Evolutionary conservation across 805 yeast genomes (phyloP).

Genomic region (Metschnikowia colocasiae): DNA sequence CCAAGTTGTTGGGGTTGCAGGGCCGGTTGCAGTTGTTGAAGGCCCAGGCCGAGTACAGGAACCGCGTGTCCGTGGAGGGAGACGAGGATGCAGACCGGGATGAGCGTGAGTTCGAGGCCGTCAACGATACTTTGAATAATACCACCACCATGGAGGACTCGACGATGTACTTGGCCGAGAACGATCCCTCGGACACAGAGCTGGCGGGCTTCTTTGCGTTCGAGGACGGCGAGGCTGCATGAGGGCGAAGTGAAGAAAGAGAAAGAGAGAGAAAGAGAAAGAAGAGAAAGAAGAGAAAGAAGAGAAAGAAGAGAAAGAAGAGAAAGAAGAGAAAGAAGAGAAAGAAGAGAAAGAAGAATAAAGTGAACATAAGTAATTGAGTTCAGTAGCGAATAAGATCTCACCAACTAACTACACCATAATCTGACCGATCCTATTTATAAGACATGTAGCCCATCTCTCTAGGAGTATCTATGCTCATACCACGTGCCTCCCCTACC

Average conservation of each 20-base stretch:
- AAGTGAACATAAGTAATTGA: too few species aligned
- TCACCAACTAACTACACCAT: too few species aligned
- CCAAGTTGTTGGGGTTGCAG: slow-evolving; percentile 71
- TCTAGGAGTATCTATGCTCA: too few species aligned
- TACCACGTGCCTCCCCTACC: too few species aligned
- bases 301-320: not conserved
- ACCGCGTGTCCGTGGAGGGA: slow-evolving; percentile 18
- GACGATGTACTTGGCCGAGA: slow-evolving; percentile 25
- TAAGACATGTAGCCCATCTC: too few species aligned
- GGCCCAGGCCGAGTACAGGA: slow-evolving; percentile 70
- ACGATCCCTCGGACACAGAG: slow-evolving; percentile 5
- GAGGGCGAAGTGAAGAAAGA: slow-evolving; percentile 22
- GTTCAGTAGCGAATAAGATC: too few species aligned
- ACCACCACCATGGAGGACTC: slow-evolving; percentile 28
- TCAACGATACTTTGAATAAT: slow-evolving; percentile 18
- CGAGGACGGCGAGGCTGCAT: slow-evolving; percentile 7
- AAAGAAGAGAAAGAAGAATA: too few species aligned
- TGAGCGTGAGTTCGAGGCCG: slow-evolving; percentile 14
- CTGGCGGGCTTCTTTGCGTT: not conserved
- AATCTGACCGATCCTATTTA: too few species aligned
- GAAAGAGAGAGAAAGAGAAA: slow-evolving; percentile 32
- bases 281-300: slow-evolving; percentile 14
- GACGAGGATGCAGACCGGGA: slow-evolving; percentile 18
- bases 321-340: too few species aligned
- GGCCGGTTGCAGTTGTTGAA: slow-evolving; percentile 78